phyloP scores from a whole-genome alignment of 2,329 filamentous ascomycete genomes.

The Cytospora piceae region DNA sequence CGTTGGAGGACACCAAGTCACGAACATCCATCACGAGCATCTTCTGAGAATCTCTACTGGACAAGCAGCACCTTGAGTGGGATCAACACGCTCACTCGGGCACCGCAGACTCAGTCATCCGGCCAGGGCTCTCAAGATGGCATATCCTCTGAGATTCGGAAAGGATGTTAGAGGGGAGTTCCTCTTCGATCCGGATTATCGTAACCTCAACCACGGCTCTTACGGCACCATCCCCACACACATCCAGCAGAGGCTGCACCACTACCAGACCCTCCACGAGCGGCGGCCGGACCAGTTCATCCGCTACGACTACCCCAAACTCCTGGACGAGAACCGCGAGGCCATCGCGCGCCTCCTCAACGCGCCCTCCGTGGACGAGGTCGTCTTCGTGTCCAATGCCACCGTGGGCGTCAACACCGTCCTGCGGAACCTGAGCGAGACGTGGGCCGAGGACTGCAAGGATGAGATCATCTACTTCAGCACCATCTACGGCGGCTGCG shows the following conservation, averaged over 20 bases:
- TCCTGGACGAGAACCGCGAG: constrained; percentile 66
- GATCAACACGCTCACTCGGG: neutral
- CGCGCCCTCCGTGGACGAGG: constrained; percentile 60
- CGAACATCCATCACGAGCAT: too few species aligned
- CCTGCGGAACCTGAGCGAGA: constrained; percentile 66
- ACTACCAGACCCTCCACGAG: constrained; percentile 71
- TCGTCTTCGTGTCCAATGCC: constrained; percentile 82
- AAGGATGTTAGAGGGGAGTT: constrained; percentile 60
- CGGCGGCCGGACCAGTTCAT: constrained; percentile 75
- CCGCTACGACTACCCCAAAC: constrained; percentile 64
- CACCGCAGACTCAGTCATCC: neutral
- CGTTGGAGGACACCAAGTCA: too few species aligned
- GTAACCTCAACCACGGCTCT: constrained; percentile 81
- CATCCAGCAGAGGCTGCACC: constrained; percentile 62
- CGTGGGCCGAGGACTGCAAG: constrained; percentile 68
- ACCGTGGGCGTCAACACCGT: constrained; percentile 79
- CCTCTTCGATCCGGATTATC: constrained; percentile 67
- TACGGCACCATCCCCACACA: constrained; percentile 74
- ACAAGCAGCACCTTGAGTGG: neutral
- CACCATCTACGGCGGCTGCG: constrained; percentile 78
- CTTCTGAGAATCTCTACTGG: too few species aligned
- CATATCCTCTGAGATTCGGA: constrained; percentile 37
- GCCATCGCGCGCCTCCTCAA: constrained; percentile 70
- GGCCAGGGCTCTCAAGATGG: neutral
- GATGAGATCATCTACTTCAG: constrained; percentile 81